These are phyloP conservation scores for Staphylotrichum tortipilum DNA, from an alignment of 495 filamentous ascomycete species.

Conservation along the genomic window DNA sequence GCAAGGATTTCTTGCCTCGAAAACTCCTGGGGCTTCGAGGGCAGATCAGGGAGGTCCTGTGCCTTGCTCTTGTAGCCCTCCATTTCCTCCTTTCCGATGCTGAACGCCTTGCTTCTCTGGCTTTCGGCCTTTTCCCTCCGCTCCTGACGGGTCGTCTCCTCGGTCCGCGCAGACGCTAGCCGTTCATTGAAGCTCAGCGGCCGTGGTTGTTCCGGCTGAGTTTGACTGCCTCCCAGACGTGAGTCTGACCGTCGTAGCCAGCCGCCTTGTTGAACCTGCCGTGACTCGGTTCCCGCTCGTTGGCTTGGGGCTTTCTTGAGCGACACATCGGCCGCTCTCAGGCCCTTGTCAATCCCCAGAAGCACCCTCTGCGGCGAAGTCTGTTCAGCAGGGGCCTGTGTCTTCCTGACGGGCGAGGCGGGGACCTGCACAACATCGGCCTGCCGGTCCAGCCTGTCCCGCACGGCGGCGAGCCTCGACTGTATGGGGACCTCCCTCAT, in stretches of 20 bases:
- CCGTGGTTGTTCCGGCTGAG: constrained; percentile 26
- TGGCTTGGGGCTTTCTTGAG: constrained; percentile 61
- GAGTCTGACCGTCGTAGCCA: constrained; percentile 39
- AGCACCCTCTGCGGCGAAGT: constrained; percentile 70
- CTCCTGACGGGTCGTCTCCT: constrained; percentile 49
- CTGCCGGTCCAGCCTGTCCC: constrained; percentile 27
- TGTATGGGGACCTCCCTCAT: constrained; percentile 22
- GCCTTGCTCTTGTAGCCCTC: constrained; percentile 56
- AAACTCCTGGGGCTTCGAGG: constrained; percentile 42
- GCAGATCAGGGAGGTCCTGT: constrained; percentile 42
- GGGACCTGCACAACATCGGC: constrained; percentile 62
- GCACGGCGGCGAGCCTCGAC: constrained; percentile 13
- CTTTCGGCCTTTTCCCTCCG: constrained; percentile 45
- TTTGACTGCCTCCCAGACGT: constrained; percentile 14
- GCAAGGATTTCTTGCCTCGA: constrained; percentile 58
- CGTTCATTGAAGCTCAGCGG: constrained; percentile 79
- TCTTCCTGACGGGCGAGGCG: constrained; percentile 60
- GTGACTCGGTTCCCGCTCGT: constrained; percentile 25
- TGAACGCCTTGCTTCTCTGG: constrained; percentile 62
- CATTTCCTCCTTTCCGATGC: constrained; percentile 55
- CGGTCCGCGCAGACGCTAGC: constrained; percentile 57
- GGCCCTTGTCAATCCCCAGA: constrained; percentile 84
- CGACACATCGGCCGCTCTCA: constrained; percentile 74
- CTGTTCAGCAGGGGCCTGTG: constrained; percentile 36
- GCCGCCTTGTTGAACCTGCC: constrained; percentile 22